A percentile compares a stretch with the other conserved stretches of the same genome.
Conservation (phyloP, 441 rosid species). For the Geranium incanum region DNA sequence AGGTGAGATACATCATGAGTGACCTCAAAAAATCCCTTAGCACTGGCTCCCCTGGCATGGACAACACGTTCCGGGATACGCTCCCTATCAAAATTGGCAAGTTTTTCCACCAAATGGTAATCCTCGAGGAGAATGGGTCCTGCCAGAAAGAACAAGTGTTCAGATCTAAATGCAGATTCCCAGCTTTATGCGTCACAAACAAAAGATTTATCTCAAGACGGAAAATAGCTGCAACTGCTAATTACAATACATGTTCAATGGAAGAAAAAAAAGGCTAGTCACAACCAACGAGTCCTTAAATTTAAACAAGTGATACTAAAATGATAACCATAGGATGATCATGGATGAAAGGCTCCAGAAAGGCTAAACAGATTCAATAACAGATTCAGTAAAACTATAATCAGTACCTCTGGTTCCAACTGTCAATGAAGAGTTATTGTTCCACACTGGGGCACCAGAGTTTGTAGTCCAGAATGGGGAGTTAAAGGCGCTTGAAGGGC, state of each 20-base stretch:
- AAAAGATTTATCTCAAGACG: background rate
- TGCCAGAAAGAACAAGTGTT: constrained; percentile 22
- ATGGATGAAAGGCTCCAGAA: background rate
- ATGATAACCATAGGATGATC: background rate
- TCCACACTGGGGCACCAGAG: constrained; percentile 80
- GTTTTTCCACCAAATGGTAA: constrained; percentile 80
- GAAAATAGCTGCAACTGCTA: background rate
- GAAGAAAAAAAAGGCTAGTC: background rate
- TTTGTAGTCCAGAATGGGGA: constrained; percentile 74
- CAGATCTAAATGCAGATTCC: constrained; percentile 6
- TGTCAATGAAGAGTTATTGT: constrained; percentile 74
- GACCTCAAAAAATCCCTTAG: constrained; percentile 57
- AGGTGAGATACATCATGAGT: constrained; percentile 61
- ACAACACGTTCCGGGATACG: constrained; percentile 95
- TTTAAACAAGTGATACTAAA: background rate
- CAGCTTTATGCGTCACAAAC: background rate
- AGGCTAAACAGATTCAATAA: background rate
- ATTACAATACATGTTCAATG: background rate
- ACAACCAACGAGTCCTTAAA: background rate
- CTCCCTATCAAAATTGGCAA: constrained; percentile 90
- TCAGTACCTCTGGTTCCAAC: constrained; percentile 73
- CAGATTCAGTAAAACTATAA: background rate
- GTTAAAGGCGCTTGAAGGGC: constrained; percentile 71
- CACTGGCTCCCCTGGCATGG: constrained; percentile 95
- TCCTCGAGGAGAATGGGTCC: constrained; percentile 94